phyloP scores from a whole-genome alignment of 2,329 filamentous ascomycete genomes.

The Aspergillus tamarii region DNA sequence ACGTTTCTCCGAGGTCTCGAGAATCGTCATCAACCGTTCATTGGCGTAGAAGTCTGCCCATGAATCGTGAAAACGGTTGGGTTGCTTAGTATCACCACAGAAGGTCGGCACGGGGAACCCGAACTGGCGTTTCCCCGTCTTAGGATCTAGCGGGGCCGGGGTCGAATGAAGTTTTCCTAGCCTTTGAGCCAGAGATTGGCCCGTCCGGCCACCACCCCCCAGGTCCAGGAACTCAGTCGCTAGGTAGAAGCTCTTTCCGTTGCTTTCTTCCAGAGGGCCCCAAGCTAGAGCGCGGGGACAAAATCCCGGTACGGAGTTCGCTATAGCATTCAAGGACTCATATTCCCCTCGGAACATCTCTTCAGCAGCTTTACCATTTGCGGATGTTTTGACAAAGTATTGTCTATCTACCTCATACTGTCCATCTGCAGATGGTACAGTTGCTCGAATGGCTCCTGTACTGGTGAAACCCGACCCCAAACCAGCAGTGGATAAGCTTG shows the following conservation, averaged over 20 bases:
- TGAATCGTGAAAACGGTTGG: constrained; percentile 71
- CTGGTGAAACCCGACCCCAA: constrained; percentile 49
- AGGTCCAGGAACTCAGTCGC: constrained; percentile 82
- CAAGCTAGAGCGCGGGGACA: constrained; percentile 77
- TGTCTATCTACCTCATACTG: constrained; percentile 30
- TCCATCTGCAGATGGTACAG: constrained; percentile 25
- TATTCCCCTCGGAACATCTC: constrained; percentile 69
- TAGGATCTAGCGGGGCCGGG: constrained; percentile 59
- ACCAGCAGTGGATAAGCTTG: constrained; percentile 40
- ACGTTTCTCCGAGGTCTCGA: constrained; percentile 58
- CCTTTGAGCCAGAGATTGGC: constrained; percentile 67
- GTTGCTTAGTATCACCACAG: constrained; percentile 81
- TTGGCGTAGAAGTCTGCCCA: constrained; percentile 90
- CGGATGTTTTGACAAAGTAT: constrained; percentile 47
- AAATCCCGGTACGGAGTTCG: constrained; percentile 70
- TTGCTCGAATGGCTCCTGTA: constrained; percentile 45
- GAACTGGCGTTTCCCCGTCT: constrained; percentile 59
- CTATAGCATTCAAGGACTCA: constrained; percentile 80
- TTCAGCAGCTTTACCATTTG: constrained; percentile 35
- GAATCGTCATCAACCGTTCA: constrained; percentile 69
- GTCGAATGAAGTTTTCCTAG: constrained; percentile 78
- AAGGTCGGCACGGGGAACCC: constrained; percentile 85
- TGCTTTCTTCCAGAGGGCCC: constrained; percentile 57
- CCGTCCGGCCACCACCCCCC: constrained; percentile 53
- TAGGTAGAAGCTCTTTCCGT: constrained; percentile 54